Evolutionary conservation across 2,329 filamentous ascomycete genomes (phyloP).

Genomic region (Diaporthe caulivora): DNA sequence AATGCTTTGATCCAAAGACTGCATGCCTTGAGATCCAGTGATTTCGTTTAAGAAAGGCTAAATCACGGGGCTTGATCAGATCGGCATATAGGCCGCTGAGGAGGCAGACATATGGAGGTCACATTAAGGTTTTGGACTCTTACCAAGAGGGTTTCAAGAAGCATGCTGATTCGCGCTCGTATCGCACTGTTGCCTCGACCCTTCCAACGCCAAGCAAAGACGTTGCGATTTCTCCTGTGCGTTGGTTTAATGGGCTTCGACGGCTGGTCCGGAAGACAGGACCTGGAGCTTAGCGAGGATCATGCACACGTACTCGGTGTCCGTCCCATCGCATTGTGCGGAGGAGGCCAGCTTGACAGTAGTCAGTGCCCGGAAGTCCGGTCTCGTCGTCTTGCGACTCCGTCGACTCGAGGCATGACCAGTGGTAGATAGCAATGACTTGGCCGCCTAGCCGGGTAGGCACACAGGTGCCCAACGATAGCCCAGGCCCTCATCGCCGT

Average conservation of each 20-base stretch:
- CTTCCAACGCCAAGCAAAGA: conserved; percentile 17
- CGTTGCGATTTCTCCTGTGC: not conserved
- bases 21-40: not conserved
- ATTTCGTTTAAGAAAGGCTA: not conserved
- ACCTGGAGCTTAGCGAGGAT: conserved; percentile 5
- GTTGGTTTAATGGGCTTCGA: not conserved
- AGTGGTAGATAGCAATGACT: conserved; percentile 6
- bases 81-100: not conserved
- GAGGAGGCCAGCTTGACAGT: not conserved
- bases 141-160: conserved; percentile 5
- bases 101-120: conserved; percentile 4
- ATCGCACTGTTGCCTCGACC: not conserved
- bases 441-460: not conserved
- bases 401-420: conserved; percentile 2
- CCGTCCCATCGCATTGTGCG: not conserved
- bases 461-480: not conserved
- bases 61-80: not conserved
- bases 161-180: not conserved
- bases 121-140: conserved; percentile 5
- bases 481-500: not conserved
- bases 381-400: not conserved
- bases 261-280: not conserved
- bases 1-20: not conserved
- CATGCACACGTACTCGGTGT: conserved; percentile 1
- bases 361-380: not conserved